Evolutionary conservation across 2,329 filamentous ascomycete genomes (phyloP), one percentile per base, ranked within the genome.

Genomic region (Trematosphaeria pertusa): DNA sequence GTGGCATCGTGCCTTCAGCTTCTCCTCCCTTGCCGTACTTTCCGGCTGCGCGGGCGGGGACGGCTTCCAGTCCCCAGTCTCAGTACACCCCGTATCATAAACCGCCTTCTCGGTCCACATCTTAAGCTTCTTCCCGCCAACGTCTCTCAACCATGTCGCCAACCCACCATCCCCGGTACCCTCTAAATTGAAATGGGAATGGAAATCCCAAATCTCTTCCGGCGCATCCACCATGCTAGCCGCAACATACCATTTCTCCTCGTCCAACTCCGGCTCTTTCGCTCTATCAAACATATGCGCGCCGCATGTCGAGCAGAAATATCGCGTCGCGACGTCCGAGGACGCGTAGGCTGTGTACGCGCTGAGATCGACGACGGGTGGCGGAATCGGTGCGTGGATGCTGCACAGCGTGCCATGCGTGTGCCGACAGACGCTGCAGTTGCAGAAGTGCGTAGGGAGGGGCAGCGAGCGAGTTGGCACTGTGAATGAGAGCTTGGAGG

Each of bases 221-320:
- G 61, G 48, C 11, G 47, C 52, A 12, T 60, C 67, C 5, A 73
- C 50, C 1, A 62, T 61, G 4, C 70, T 68, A 3, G 58, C 65
- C 2, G 58, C 50, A 35, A 71, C 43, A 14, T 43, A 50, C 50
- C 50, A 56, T 8, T 37, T 32, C 18, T 10, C 18, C 3, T 12
- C 24, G 24, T 12, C 24, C n/a, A n/a, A n/a, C n/a, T n/a, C 31
- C 14, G 7, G 35, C 31, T 15, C 34, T 22, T 42, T 11, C 30
- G 48, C 50, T 7, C 41, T 41, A 22, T 64, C 57, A 1, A 63
- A 19, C 44, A 73, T 56, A 17, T 78, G 76, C 7, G 75, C 73
- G 22, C 80, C 79, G 51, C 81, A 83, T 18, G 65, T 78, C 12
- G 62, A 62, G 62, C 81, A 83, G 58, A 80, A 80, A 56, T 76